Percentiles rank a stretch among this genome's conserved stretches.
Evolutionary conservation across 73 alveolate species (phyloP).

Genomic region (Tetrahymena thermophila): DNA sequence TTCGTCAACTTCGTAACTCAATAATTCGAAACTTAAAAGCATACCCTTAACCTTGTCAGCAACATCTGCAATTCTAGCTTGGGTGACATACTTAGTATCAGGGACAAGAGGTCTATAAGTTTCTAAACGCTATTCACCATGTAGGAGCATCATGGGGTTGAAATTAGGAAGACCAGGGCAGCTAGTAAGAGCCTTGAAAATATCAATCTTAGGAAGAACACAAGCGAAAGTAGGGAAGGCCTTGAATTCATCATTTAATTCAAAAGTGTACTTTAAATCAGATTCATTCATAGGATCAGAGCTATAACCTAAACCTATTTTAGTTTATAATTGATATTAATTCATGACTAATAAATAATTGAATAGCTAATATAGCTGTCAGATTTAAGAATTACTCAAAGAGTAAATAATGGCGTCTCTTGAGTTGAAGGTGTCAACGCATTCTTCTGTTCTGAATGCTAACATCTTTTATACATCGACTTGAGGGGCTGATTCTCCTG

Average conservation of each 20-base stretch:
- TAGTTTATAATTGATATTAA: not conserved
- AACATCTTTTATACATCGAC: constrained; percentile 34
- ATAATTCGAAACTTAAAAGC: constrained; percentile 42
- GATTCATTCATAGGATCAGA: constrained; percentile 64
- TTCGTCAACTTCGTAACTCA: constrained; percentile 20
- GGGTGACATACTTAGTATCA: constrained; percentile 34
- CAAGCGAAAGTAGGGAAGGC: constrained; percentile 69
- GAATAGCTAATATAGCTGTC: not conserved
- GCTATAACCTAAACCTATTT: constrained; percentile 63
- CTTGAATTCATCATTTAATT: constrained; percentile 56
- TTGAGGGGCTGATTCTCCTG: not conserved
- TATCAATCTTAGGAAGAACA: constrained; percentile 47
- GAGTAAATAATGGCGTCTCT: constrained; percentile 53
- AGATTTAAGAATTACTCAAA: not conserved
- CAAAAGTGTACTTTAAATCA: constrained; percentile 69
- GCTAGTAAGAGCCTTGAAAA: constrained; percentile 41
- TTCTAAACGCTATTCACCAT: constrained; percentile 76
- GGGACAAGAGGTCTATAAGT: constrained; percentile 50
- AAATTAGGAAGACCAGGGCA: constrained; percentile 81
- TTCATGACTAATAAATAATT: not conserved
- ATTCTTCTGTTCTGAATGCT: constrained; percentile 43
- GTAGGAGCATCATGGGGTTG: constrained; percentile 87
- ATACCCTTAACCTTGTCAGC: constrained; percentile 80
- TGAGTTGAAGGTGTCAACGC: not conserved
- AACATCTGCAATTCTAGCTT: constrained; percentile 51